Conservation (phyloP, 805 yeast genomes). For the Peterozyma toletana region DNA sequence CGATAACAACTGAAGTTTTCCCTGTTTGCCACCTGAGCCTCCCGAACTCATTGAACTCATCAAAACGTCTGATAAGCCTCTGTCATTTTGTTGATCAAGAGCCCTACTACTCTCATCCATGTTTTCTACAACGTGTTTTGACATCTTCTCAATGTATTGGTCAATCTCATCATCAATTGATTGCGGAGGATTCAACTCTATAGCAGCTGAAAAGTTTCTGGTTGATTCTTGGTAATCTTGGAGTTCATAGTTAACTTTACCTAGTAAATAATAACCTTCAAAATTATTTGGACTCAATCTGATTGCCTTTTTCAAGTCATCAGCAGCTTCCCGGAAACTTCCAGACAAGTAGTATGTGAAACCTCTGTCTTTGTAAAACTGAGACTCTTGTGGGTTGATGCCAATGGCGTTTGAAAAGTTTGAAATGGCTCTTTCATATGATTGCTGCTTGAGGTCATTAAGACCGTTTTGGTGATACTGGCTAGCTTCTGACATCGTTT, state of each 20-base stretch:
- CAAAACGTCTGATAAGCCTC: conserved; percentile 3
- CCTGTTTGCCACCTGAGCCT: background rate
- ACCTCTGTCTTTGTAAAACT: too few relatives aligned
- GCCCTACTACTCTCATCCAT: conserved; percentile 4
- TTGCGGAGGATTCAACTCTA: conserved; percentile 3
- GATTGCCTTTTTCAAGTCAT: background rate
- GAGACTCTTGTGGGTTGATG: too few relatives aligned
- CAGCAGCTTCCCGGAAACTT: too few relatives aligned
- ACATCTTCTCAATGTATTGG: conserved; percentile 1
- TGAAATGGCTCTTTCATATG: too few relatives aligned
- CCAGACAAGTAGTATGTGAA: too few relatives aligned
- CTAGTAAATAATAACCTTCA: conserved; percentile 2
- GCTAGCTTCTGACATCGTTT: too few relatives aligned
- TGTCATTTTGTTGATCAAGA: conserved; percentile 1
- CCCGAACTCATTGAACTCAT: conserved; percentile 3
- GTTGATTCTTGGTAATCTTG: background rate
- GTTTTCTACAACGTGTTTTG: conserved; percentile 1
- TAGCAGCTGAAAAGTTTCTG: background rate
- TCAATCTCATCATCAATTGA: background rate
- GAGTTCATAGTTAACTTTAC: conserved; percentile 2
- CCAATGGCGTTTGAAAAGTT: too few relatives aligned
- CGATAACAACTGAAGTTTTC: conserved; percentile 4
- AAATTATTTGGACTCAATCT: background rate
- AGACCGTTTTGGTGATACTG: too few relatives aligned
- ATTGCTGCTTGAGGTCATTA: too few relatives aligned